Evolutionary conservation across 192 early-diverging fungal genomes (phyloP), one percentile per base, ranked within the genome.

Genomic region (Diversispora epigaea): DNA sequence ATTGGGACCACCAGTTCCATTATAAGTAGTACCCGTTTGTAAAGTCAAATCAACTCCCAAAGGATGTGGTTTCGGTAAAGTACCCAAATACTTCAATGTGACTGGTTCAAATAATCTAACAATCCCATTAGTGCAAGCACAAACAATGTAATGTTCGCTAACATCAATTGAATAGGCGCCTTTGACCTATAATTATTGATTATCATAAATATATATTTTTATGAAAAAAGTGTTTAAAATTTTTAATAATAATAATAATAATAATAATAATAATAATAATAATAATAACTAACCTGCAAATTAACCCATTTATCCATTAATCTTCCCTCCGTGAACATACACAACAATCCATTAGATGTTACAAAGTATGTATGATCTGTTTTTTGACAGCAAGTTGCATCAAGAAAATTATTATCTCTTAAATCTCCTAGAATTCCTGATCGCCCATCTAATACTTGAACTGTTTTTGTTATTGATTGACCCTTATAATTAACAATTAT

Each of bases 271-370:
- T 46, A 22, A 3, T 14, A 68, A 21, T n/a, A 12, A 25, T 32
- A 39, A 61, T 50, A 22, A n/a, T 50, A n/a, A 75, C 76, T 67
- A 57, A 91, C 91, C 82, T 91, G 89, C 46, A 93, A 78, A 77
- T 93, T 86, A n/a, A 93, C 86, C 93, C 93, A 94, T 77, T 92
- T 93, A 68, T 93, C 90, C 79, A 93, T 80, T 11, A 84, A 78
- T 47, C 89, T 77, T 1, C 78, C 82, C 50, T 89, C 86, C 41
- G 87, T 84, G 54, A 94, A 91, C 41, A 89, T 73, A 49, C 90
- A 85, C 21, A 94, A 77, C 8, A 86, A 82, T 15, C 93, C 93
- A 14, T 83, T 86, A 6, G 87, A 85, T 8, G 92, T 91, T 6
- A 94, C 73, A n/a, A 87, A 82, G 75, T 94, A 94, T 6, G 87